Percentiles rank a stretch among this genome's conserved stretches.
Evolutionary conservation across 116 monocot genomes (phyloP).

Genomic region (Thalassia testudinum): DNA sequence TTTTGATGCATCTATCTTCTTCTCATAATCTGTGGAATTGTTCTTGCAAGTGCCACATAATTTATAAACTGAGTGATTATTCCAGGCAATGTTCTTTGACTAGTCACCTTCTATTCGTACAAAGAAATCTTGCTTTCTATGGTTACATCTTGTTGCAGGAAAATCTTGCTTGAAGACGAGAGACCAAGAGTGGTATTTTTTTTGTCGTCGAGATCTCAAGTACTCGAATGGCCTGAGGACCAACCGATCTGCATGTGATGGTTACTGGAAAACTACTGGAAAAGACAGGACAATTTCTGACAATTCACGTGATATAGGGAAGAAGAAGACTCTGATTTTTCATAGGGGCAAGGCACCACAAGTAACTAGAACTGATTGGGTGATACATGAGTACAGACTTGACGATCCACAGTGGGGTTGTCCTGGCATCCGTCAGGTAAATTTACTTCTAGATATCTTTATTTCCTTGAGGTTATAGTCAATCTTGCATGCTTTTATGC

Average conservation of each 20-base stretch:
- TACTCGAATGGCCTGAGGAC: conserved; percentile 32
- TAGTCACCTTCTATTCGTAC: background rate
- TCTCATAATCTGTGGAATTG: no score
- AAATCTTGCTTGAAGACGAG: conserved; percentile 40
- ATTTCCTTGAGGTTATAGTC: no score
- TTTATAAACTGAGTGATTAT: background rate
- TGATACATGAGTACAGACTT: no score
- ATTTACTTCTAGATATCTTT: no score
- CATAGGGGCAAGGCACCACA: no score
- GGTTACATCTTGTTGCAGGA: conserved; percentile 29
- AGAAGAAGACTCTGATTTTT: no score
- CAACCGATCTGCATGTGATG: conserved; percentile 43
- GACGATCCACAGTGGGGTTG: no score
- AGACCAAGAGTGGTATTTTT: conserved; percentile 70
- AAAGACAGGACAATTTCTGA: conserved; percentile 27
- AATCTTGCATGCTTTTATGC: no score
- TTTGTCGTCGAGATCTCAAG: conserved; percentile 45
- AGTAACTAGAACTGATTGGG: no score
- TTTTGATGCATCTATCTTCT: no score
- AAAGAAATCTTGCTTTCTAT: background rate
- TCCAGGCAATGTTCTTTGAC: background rate
- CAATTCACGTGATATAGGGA: no score
- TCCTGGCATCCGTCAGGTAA: no score
- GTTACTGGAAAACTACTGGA: conserved; percentile 71
- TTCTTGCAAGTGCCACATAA: background rate